Evolutionary conservation across 306 rosid species (phyloP).

Genomic region (Betula pendula): DNA sequence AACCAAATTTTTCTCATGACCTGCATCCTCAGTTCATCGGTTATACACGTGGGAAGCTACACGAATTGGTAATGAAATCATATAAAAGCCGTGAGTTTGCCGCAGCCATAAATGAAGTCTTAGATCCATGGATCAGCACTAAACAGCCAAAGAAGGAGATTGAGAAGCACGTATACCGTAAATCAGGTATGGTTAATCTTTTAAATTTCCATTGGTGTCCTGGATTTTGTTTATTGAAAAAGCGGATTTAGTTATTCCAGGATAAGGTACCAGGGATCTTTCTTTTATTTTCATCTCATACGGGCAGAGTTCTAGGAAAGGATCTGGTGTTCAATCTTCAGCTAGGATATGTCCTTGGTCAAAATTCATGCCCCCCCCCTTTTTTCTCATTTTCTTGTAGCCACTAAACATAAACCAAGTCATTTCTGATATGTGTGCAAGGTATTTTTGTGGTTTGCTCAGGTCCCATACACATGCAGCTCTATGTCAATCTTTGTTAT

Average conservation of each 20-base stretch:
- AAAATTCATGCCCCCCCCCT: background rate
- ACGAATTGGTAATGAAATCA: slow-evolving; percentile 92
- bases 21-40: slow-evolving; percentile 87
- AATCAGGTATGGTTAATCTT: slow-evolving; percentile 59
- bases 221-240: background rate
- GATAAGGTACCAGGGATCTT: background rate
- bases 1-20: slow-evolving; percentile 44
- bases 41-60: slow-evolving; percentile 84
- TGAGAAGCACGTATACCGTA: slow-evolving; percentile 81
- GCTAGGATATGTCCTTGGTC: background rate
- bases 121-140: slow-evolving; percentile 97
- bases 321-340: background rate
- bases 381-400: background rate
- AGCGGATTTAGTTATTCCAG: background rate
- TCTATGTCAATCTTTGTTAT: background rate
- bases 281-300: slow-evolving; percentile 10
- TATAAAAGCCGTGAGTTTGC: slow-evolving; percentile 95
- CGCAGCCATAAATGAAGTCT: slow-evolving; percentile 89
- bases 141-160: slow-evolving; percentile 91
- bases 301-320: background rate
- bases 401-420: background rate
- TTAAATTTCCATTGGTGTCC: slow-evolving; percentile 2
- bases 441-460: background rate
- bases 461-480: background rate
- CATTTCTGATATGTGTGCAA: background rate